Conservation (phyloP, 2,329 filamentous ascomycete genomes). For the Fusarium humuli region DNA sequence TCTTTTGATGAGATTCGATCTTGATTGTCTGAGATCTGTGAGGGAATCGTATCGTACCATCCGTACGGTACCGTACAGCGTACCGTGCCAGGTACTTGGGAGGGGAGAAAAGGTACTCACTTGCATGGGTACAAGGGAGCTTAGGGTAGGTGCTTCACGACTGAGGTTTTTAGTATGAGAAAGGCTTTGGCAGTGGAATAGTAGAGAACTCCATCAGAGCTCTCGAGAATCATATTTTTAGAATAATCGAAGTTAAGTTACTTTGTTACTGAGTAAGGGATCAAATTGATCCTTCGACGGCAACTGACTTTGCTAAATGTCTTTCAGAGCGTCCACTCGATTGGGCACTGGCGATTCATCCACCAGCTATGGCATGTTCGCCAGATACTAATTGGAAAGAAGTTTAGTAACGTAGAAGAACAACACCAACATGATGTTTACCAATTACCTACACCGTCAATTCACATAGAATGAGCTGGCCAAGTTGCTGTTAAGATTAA, state of each 20-base stretch:
- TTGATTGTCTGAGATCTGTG: background rate
- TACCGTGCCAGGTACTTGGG: background rate
- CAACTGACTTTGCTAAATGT: background rate
- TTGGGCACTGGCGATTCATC: too few relatives aligned
- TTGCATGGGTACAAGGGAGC: background rate
- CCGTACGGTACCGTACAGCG: background rate
- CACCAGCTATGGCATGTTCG: background rate
- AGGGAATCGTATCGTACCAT: slow-evolving; percentile 4
- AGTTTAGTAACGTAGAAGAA: background rate
- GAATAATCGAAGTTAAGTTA: background rate
- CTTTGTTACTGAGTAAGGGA: background rate
- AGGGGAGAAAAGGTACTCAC: background rate
- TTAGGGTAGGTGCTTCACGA: slow-evolving; percentile 1
- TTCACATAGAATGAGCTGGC: too few relatives aligned
- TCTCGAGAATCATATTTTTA: background rate
- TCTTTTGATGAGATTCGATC: background rate
- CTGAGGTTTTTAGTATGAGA: background rate
- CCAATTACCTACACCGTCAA: background rate
- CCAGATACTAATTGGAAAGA: too few relatives aligned
- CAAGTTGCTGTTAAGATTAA: background rate
- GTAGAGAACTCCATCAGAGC: background rate
- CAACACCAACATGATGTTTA: background rate
- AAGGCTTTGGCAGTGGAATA: background rate
- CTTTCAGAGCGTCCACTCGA: accelerated
- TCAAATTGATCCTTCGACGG: background rate